phyloP scores from a whole-genome alignment of 805 yeast species.

The Nakazawaea populi region DNA sequence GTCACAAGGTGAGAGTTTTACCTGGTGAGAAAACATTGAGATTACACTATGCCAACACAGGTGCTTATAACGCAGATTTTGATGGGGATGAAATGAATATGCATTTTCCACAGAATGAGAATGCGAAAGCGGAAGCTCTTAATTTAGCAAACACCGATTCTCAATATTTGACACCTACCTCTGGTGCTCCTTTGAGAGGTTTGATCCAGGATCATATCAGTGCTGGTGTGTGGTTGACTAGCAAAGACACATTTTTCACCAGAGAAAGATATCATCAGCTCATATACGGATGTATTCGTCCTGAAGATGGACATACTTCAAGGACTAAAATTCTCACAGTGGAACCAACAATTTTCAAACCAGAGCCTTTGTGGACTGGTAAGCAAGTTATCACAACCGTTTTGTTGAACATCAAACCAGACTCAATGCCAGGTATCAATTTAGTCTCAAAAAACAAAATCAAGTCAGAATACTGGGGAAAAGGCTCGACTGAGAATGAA shows the following conservation, averaged over 20 bases:
- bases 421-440: conserved; percentile 86
- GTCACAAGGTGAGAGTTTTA: conserved; percentile 92
- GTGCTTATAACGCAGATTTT: conserved; percentile 98
- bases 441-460: conserved; percentile 79
- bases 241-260: conserved; percentile 84
- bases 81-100: conserved; percentile 99
- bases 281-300: conserved; percentile 88
- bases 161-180: conserved; percentile 96
- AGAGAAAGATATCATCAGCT: conserved; percentile 92
- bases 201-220: conserved; percentile 97
- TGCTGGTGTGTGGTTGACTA: conserved; percentile 98
- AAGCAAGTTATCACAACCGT: conserved; percentile 95
- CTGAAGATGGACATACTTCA: conserved; percentile 95
- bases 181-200: conserved; percentile 98
- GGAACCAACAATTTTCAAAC: conserved; percentile 86
- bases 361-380: conserved; percentile 94
- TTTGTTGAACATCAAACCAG: conserved; percentile 80
- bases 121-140: conserved; percentile 94
- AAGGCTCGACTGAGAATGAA: conserved; percentile 74
- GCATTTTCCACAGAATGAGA: conserved; percentile 98
- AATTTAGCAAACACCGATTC: conserved; percentile 95
- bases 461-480: conserved; percentile 94
- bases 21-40: conserved; percentile 97
- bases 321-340: conserved; percentile 60
- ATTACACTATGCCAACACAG: conserved; percentile 97